A percentile compares a stretch with the other conserved stretches of the same genome.
These are phyloP conservation scores for Verticillium albo-atrum DNA, from an alignment of 2,329 filamentous ascomycete genomes.

Conservation along the genomic window DNA sequence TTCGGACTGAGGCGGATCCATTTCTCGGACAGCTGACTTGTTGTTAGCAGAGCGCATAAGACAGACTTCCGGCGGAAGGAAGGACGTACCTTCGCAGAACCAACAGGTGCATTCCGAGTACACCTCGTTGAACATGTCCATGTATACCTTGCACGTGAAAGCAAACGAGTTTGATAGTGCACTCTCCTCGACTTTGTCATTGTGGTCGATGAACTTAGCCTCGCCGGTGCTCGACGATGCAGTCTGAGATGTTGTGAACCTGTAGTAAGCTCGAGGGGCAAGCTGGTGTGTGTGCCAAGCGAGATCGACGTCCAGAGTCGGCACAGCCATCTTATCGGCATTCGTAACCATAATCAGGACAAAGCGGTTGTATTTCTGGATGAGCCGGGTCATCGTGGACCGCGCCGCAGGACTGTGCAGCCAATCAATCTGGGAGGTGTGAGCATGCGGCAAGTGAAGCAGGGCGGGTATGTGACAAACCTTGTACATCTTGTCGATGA, in stretches of 20 bases:
- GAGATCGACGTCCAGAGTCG: conserved; percentile 70
- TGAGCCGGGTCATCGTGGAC: conserved; percentile 59
- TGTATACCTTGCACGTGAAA: conserved; percentile 68
- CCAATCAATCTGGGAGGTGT: conserved; percentile 57
- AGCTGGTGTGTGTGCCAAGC: conserved; percentile 82
- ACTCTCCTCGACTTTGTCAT: conserved; percentile 74
- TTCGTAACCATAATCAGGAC: conserved; percentile 50
- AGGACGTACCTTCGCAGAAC: conserved; percentile 64
- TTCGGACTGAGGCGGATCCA: conserved; percentile 39
- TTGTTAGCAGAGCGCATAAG: neutral
- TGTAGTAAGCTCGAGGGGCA: conserved; percentile 57
- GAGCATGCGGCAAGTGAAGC: neutral
- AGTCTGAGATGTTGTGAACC: conserved; percentile 38
- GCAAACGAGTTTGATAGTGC: conserved; percentile 62
- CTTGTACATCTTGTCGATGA: conserved; percentile 68
- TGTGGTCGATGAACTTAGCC: conserved; percentile 67
- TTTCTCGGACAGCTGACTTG: conserved; percentile 48
- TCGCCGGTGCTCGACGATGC: neutral
- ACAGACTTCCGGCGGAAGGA: neutral
- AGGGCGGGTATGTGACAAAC: conserved; percentile 11
- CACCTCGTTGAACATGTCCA: conserved; percentile 57
- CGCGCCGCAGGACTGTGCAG: conserved; percentile 63
- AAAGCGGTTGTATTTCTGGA: conserved; percentile 63
- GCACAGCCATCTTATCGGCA: conserved; percentile 50
- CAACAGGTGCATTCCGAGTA: conserved; percentile 79